These are phyloP conservation scores for Coemansia sp. DNA, from an alignment of 192 early-diverging fungal species.

Conservation along the genomic window DNA sequence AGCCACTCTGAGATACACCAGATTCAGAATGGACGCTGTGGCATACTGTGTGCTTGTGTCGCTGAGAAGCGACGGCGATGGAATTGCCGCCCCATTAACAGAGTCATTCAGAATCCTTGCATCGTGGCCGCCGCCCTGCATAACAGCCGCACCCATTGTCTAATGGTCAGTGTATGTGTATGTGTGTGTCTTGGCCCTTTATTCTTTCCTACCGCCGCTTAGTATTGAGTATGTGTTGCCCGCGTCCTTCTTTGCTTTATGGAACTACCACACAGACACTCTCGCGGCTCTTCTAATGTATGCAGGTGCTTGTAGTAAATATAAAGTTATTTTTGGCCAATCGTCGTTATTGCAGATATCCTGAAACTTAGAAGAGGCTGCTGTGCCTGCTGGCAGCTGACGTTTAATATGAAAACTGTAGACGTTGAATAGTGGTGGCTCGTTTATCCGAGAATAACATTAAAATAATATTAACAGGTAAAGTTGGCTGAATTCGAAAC, in stretches of 20 bases:
- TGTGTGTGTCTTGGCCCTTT: too few relatives aligned
- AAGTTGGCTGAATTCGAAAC: background rate
- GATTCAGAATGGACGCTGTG: too few relatives aligned
- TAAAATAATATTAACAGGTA: background rate
- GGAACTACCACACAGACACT: background rate
- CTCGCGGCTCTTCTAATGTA: background rate
- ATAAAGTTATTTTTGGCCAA: background rate
- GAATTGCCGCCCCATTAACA: background rate
- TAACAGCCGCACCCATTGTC: conserved; percentile 5
- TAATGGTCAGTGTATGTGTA: background rate
- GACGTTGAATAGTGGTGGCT: too few relatives aligned
- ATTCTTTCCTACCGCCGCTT: too few relatives aligned
- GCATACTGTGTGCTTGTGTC: background rate
- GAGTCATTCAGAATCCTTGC: background rate
- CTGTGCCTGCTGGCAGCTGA: too few relatives aligned
- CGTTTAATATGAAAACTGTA: too few relatives aligned
- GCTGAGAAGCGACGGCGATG: background rate
- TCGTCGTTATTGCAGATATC: background rate
- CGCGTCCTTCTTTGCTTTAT: background rate
- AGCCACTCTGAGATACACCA: too few relatives aligned
- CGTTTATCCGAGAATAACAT: too few relatives aligned
- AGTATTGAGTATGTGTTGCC: too few relatives aligned
- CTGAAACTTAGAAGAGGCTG: background rate
- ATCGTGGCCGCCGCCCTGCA: background rate
- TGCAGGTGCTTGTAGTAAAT: background rate